Evolutionary conservation across 345 rosid genomes (phyloP).

Genomic region (Capsella bursapastoris): DNA sequence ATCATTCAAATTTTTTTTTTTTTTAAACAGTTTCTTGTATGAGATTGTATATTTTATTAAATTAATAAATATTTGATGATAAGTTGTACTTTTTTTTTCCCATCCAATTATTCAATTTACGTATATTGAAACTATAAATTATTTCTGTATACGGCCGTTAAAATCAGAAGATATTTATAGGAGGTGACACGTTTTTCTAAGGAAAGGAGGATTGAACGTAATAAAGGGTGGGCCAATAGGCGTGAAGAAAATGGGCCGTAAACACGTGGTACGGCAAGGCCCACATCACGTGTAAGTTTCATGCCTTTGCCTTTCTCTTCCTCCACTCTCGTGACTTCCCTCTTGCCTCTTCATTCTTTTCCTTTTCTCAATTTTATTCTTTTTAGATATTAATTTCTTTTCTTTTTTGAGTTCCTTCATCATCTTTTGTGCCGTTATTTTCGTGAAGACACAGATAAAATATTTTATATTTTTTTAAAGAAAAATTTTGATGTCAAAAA

Average conservation of each 20-base stretch:
- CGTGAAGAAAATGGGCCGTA: slow-evolving; percentile 34
- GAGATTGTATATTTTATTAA: too few species aligned
- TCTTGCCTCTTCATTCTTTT: slow-evolving; percentile 28
- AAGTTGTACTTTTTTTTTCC: too few species aligned
- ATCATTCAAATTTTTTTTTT: too few species aligned
- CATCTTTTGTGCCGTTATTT: neutral
- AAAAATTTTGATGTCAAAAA: too few species aligned
- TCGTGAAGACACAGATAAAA: neutral
- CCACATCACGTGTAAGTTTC: slow-evolving; percentile 31
- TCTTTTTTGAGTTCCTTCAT: neutral
- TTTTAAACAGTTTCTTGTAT: too few species aligned
- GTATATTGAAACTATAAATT: too few species aligned
- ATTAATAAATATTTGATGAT: too few species aligned
- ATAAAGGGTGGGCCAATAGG: slow-evolving; percentile 34
- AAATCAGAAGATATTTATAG: slow-evolving; percentile 20
- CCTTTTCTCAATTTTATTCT: too few species aligned
- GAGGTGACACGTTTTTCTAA: slow-evolving; percentile 17
- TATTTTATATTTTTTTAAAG: neutral
- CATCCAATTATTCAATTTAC: too few species aligned
- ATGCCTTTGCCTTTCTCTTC: slow-evolving; percentile 24
- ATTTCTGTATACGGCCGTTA: neutral
- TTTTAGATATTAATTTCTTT: neutral
- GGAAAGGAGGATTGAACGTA: neutral
- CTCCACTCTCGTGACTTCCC: slow-evolving; percentile 33
- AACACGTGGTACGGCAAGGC: slow-evolving; percentile 26